Conservation (phyloP, 768 basidiomycete genomes). For the Mycena olivaceomarginata region DNA sequence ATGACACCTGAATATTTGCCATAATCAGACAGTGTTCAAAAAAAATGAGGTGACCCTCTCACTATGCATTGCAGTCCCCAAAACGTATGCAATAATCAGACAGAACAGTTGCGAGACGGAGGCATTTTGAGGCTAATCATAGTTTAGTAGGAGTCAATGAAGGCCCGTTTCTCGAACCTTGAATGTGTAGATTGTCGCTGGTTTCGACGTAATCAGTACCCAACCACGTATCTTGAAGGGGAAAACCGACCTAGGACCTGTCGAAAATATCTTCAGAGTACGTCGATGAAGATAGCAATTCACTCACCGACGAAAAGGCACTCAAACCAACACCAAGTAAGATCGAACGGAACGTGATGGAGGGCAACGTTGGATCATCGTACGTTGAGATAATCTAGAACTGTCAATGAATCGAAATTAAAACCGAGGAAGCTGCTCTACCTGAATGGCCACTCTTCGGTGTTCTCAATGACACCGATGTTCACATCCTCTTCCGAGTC, state of each 20-base stretch:
- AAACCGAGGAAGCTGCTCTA: no score
- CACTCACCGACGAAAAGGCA: constrained; percentile 65
- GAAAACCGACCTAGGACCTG: constrained; percentile 53
- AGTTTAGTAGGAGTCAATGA: neutral
- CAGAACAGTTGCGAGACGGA: constrained; percentile 74
- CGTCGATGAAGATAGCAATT: neutral
- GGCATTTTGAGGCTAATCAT: constrained; percentile 61
- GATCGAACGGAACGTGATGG: constrained; percentile 68
- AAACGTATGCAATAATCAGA: constrained; percentile 73
- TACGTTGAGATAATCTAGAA: constrained; percentile 68
- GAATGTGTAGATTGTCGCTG: constrained; percentile 59
- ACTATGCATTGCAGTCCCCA: constrained; percentile 70
- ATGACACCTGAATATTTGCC: constrained; percentile 52
- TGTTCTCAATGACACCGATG: constrained; percentile 58
- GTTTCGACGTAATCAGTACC: neutral
- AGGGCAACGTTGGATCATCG: constrained; percentile 65
- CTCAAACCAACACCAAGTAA: constrained; percentile 70
- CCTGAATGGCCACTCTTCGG: constrained; percentile 69
- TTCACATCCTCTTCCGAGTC: constrained; percentile 3
- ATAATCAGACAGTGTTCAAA: neutral
- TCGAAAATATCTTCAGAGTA: neutral
- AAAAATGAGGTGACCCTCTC: constrained; percentile 25
- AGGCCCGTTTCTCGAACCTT: constrained; percentile 43
- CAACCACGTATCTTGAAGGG: no score
- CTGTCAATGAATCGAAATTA: neutral